phyloP scores from a whole-genome alignment of 176 grass and related monocot species.

The Puya raimondii region DNA sequence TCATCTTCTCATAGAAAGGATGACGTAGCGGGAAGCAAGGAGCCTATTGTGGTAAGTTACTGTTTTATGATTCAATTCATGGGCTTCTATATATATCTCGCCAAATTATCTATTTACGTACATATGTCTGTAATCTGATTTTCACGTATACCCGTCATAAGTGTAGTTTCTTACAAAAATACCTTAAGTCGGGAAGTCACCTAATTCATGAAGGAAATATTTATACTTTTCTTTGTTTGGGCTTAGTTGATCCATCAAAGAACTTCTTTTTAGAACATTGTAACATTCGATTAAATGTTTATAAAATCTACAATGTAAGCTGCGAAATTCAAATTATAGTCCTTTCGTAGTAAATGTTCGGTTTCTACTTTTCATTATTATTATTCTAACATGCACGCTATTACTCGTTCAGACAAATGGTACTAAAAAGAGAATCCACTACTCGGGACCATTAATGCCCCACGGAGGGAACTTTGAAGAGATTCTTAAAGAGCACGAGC shows the following conservation, averaged over 20 bases:
- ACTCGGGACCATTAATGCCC: slow-evolving; percentile 88
- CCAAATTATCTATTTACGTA: background rate
- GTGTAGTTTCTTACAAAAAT: background rate
- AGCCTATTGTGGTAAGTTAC: slow-evolving; percentile 60
- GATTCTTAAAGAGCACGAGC: slow-evolving; percentile 82
- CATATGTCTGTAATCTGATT: too few species aligned
- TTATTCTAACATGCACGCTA: slow-evolving; percentile 1
- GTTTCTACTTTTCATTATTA: background rate
- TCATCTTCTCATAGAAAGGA: slow-evolving; percentile 88
- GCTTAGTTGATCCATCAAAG: too few species aligned
- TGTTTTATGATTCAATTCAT: background rate
- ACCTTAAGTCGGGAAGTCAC: background rate
- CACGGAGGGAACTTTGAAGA: slow-evolving; percentile 84
- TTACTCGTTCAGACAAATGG: slow-evolving; percentile 40
- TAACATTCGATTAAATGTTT: too few species aligned
- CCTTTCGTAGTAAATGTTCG: background rate
- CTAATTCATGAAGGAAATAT: too few species aligned
- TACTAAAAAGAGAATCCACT: slow-evolving; percentile 85
- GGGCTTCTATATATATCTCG: background rate
- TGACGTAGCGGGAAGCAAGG: slow-evolving; percentile 45
- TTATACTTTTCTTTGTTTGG: too few species aligned
- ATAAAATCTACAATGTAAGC: too few species aligned
- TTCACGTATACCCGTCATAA: too few species aligned
- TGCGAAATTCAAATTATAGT: background rate
- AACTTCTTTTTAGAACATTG: too few species aligned